Percentiles rank a stretch among this genome's conserved stretches.
Evolutionary conservation across 108 stramenopile genomes (phyloP).

Genomic region (Thalassiosira profunda): DNA sequence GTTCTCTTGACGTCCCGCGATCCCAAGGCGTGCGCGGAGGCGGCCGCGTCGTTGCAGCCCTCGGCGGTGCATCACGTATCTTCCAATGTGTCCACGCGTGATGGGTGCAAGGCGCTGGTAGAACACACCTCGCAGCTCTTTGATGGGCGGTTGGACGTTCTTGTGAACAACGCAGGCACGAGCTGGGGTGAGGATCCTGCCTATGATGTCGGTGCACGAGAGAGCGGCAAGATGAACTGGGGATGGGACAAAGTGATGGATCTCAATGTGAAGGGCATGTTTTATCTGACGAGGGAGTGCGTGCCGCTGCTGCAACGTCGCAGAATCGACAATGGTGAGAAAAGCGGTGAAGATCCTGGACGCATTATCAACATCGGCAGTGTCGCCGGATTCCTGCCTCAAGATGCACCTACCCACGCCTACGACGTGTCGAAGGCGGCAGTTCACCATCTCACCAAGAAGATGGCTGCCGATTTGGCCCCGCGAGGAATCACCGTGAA

Average conservation of each 20-base stretch:
- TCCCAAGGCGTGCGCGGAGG: constrained; percentile 72
- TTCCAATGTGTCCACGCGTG: constrained; percentile 80
- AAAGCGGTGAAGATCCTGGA: constrained; percentile 59
- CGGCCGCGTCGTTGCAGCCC: constrained; percentile 31
- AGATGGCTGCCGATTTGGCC: constrained; percentile 90
- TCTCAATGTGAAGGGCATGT: constrained; percentile 95
- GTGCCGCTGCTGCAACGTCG: constrained; percentile 77
- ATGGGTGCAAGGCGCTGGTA: constrained; percentile 84
- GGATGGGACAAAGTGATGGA: constrained; percentile 95
- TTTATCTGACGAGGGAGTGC: constrained; percentile 90
- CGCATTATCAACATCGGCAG: constrained; percentile 95
- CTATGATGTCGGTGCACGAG: constrained; percentile 73
- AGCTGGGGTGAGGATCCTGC: constrained; percentile 56
- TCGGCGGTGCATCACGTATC: constrained; percentile 57
- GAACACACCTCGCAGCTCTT: constrained; percentile 60
- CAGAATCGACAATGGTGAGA: not conserved
- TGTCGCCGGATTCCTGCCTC: constrained; percentile 87
- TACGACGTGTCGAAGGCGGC: constrained; percentile 96
- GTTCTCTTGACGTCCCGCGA: constrained; percentile 87
- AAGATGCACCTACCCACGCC: constrained; percentile 93
- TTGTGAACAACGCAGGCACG: constrained; percentile 83
- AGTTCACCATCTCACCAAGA: constrained; percentile 91
- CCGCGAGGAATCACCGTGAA: constrained; percentile 90
- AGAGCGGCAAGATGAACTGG: constrained; percentile 90
- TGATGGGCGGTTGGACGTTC: constrained; percentile 71